These are phyloP conservation scores for Globisporangium emineosum DNA, from an alignment of 352 stramenopile genomes.

Conservation along the genomic window DNA sequence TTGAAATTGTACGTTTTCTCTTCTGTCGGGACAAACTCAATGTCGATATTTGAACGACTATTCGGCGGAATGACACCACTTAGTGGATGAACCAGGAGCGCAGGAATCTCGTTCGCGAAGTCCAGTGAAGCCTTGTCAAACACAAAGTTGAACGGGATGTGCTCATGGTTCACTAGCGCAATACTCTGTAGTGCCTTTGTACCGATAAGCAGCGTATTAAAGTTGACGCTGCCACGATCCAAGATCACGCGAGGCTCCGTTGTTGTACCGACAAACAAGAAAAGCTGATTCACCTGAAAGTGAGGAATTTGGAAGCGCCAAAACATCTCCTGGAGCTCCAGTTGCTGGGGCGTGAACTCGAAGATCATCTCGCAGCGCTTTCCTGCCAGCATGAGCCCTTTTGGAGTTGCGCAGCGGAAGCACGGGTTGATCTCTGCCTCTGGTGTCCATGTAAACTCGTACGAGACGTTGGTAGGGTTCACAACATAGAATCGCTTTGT, in stretches of 20 bases:
- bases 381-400: conserved; percentile 90
- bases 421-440: conserved; percentile 68
- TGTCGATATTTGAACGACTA: conserved; percentile 69
- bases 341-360: conserved; percentile 91
- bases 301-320: conserved; percentile 89
- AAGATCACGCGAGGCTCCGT: conserved; percentile 88
- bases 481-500: conserved; percentile 91
- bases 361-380: conserved; percentile 96
- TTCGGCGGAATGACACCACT: conserved; percentile 89
- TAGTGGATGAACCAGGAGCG: conserved; percentile 84
- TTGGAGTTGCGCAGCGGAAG: conserved; percentile 89
- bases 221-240: conserved; percentile 89
- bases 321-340: conserved; percentile 90
- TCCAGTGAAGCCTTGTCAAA: conserved; percentile 89
- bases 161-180: conserved; percentile 89
- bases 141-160: conserved; percentile 94
- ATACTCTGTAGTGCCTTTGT: conserved; percentile 85
- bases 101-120: conserved; percentile 70
- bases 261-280: conserved; percentile 91
- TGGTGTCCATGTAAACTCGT: conserved; percentile 92
- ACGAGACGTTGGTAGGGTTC: conserved; percentile 92
- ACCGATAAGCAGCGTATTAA: conserved; percentile 90
- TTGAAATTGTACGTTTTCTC: conserved; percentile 95
- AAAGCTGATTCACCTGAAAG: conserved; percentile 88
- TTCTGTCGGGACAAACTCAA: conserved; percentile 89